Evolutionary conservation across 495 filamentous ascomycete genomes (phyloP), one percentile per base, ranked within the genome.

Genomic region (Mytilinidion resinicola): DNA sequence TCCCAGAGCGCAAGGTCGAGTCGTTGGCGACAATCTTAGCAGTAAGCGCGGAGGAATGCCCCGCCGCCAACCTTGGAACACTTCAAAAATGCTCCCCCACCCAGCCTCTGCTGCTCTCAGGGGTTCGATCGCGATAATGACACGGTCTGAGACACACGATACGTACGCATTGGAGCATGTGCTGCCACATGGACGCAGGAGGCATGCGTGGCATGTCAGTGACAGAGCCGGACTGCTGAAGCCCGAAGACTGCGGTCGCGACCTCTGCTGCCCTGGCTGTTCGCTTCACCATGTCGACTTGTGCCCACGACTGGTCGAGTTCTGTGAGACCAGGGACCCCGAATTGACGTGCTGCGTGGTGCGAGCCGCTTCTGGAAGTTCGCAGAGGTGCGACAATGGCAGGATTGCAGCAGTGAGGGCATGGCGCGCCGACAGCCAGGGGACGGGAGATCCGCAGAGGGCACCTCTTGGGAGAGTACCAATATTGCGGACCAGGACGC

Each of bases 401-500:
- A 39, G 33, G 46, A 44, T 56, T 54, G 57, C 53, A 51, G 50
- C 56, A 51, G 50, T 53, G 37, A 53, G 61, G 25, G 53, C 61
- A 60, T 65, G 62, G 53, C 37, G 53, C 47, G 56, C 62, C 62
- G 52, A 50, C 59, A 66, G 63, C 63, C 63, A 66, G 42, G 30
- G 12, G 59, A 60, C 63, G 63, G 63, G 59, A 62, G 63, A 66
- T 66, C 63, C 58, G 52, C 63, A 59, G 51, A 44, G 11, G 44
- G 35, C 48, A 48, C 42, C 42, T 38, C 36, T 37, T 57, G 41
- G 43, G 51, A 51, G 20, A 49, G 39, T 59, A 64, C 63, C 63
- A 65, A 62, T 65, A 65, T 61, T 58, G 46, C 53, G 59, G 63
- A 46, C 49, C 57, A 42, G 62, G 49, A 14, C n/a, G n/a, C 46